phyloP scores from a whole-genome alignment of 495 filamentous ascomycete genomes.

The Penicillium simplicissimum region DNA sequence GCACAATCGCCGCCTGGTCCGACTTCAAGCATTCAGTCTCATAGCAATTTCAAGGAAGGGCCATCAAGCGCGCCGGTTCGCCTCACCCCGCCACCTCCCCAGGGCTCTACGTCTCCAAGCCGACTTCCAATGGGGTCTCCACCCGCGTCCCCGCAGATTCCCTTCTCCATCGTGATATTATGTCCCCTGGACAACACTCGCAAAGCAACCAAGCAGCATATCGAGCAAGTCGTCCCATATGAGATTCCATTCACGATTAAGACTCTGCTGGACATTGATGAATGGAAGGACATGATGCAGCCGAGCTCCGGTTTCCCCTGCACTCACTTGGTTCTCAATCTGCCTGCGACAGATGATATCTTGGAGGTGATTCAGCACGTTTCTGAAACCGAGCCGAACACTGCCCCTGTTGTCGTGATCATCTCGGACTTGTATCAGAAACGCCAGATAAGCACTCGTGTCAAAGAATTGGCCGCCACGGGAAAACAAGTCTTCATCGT shows the following conservation, averaged over 20 bases:
- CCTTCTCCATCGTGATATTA: conserved; percentile 85
- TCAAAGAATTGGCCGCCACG: conserved; percentile 62
- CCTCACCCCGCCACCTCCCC: conserved; percentile 12
- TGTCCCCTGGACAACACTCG: conserved; percentile 79
- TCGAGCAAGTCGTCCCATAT: conserved; percentile 82
- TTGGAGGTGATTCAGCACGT: conserved; percentile 70
- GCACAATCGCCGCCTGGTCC: conserved; percentile 28
- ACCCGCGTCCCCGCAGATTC: conserved; percentile 14
- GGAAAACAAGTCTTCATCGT: conserved; percentile 74
- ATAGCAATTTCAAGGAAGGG: conserved; percentile 3
- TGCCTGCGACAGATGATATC: conserved; percentile 71
- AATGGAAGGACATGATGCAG: conserved; percentile 67
- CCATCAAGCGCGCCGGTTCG: conserved; percentile 8
- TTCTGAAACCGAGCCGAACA: conserved; percentile 48
- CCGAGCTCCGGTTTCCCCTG: conserved; percentile 66
- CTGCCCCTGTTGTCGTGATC: conserved; percentile 70
- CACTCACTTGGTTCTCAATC: conserved; percentile 83
- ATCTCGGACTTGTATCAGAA: conserved; percentile 84
- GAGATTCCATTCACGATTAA: conserved; percentile 77
- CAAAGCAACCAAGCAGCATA: conserved; percentile 81
- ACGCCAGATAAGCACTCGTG: conserved; percentile 65
- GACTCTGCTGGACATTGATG: conserved; percentile 59
- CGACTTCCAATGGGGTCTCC: conserved; percentile 6
- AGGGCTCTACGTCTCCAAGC: conserved; percentile 14
- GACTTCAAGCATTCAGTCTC: background rate